A percentile compares a stretch with the other conserved stretches of the same genome.
Evolutionary conservation across 176 grass and related monocot genomes (phyloP).

Genomic region (barley (Hordeum vulgare)): MorexV3_pseudomolecules_assembly NC_058520.1:435470898-435471397

Average conservation of each 20-base stretch:
- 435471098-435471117: not conserved
- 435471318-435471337: not conserved
- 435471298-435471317: not conserved
- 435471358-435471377: not conserved
- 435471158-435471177: not conserved
- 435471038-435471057: constrained; percentile 43
- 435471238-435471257: not conserved
- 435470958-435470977: not conserved
- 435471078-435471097: not conserved
- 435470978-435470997: constrained; percentile 58
- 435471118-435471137: not conserved
- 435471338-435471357: not conserved
- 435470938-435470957: not conserved
- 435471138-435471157: constrained; percentile 4
- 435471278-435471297: not conserved
- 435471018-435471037: constrained; percentile 79
- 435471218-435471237: not conserved
- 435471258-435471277: not conserved
- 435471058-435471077: not conserved
- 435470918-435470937: constrained; percentile 11
- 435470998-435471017: constrained; percentile 76
- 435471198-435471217: not conserved
- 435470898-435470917: not conserved
- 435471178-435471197: not conserved
- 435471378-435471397: not conserved